Conservation (phyloP, 768 basidiomycete species). For the Suillus lakei region DNA sequence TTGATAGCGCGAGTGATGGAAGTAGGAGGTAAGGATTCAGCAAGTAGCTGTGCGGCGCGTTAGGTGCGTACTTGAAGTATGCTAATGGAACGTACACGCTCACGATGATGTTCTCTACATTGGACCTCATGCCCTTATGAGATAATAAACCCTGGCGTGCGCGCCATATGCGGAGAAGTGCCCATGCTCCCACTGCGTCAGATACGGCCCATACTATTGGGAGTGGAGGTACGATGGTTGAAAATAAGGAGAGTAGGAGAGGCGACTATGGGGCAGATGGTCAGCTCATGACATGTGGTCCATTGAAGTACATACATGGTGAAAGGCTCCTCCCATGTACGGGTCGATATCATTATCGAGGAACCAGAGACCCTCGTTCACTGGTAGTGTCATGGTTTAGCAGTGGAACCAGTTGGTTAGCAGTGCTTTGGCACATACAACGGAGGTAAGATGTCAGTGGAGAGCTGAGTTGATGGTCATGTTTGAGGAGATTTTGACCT, state of each 20-base stretch:
- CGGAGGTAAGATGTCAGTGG: slow-evolving; percentile 81
- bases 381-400: slow-evolving; percentile 46
- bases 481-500: slow-evolving; percentile 47
- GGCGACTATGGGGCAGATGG: slow-evolving; percentile 64
- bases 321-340: slow-evolving; percentile 84
- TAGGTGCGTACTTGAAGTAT: slow-evolving; percentile 10
- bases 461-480: slow-evolving; percentile 80
- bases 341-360: slow-evolving; percentile 80
- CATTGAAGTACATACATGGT: slow-evolving; percentile 64
- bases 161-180: slow-evolving; percentile 70
- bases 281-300: slow-evolving; percentile 3
- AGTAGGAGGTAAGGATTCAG: slow-evolving; percentile 89
- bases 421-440: slow-evolving; percentile 50
- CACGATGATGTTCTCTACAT: slow-evolving; percentile 8
- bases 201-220: slow-evolving; percentile 71
- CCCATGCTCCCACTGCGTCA: slow-evolving; percentile 72
- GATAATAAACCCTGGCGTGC: slow-evolving; percentile 67
- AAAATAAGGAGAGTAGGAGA: slow-evolving; percentile 75
- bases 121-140: not conserved
- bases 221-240: slow-evolving; percentile 64
- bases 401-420: not conserved
- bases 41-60: slow-evolving; percentile 62
- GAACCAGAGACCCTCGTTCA: slow-evolving; percentile 89
- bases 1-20: slow-evolving; percentile 80
- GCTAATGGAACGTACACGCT: not conserved